Conservation (phyloP, 1,139 yeast genomes). For the Lodderomyces jiufengensis region DNA sequence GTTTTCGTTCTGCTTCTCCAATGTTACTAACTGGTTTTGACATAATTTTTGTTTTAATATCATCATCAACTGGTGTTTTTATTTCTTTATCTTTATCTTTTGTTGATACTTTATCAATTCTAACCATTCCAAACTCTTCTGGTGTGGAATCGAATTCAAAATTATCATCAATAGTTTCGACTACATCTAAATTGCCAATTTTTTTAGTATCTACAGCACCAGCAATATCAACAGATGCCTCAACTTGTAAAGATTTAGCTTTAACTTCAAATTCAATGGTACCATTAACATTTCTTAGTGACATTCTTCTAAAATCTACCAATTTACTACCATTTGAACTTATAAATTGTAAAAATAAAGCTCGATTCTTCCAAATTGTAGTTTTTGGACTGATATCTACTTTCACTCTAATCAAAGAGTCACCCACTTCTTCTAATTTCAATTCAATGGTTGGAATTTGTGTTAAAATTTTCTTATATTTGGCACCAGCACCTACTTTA, state of each 20-base stretch:
- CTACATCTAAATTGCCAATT: not conserved
- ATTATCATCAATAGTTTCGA: conserved; percentile 6
- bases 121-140: not conserved
- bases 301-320: conserved; percentile 37
- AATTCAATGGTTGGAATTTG: conserved; percentile 24
- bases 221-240: conserved; percentile 34
- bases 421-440: not conserved
- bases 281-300: conserved; percentile 19
- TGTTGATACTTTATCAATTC: not conserved
- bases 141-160: conserved; percentile 5
- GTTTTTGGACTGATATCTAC: conserved; percentile 18
- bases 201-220: conserved; percentile 17
- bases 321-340: conserved; percentile 22
- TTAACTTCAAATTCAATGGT: conserved; percentile 22
- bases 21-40: no score
- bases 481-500: conserved; percentile 35
- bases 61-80: not conserved
- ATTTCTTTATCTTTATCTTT: conserved; percentile 3
- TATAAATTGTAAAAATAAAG: conserved; percentile 11
- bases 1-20: no score
- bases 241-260: conserved; percentile 21
- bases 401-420: not conserved
- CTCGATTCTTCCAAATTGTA: conserved; percentile 28
- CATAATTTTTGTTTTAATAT: not conserved
- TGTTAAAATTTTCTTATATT: conserved; percentile 22